Evolutionary conservation across 192 early-diverging fungal genomes (phyloP).

Genomic region (Coemansia sp.): DNA sequence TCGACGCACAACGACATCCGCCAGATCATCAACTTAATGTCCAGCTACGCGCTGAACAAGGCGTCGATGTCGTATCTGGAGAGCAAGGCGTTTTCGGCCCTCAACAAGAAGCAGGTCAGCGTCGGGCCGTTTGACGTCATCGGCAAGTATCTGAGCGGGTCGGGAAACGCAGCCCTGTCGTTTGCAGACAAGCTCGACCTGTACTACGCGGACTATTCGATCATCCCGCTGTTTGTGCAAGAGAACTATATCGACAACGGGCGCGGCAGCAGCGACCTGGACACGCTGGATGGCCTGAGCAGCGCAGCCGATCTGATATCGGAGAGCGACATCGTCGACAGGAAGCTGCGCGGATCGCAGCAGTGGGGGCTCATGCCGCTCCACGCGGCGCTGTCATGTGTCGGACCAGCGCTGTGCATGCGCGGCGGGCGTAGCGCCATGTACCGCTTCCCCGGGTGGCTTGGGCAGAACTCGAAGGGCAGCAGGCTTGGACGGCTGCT

Average conservation of each 20-base stretch:
- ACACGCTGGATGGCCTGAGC: slow-evolving; percentile 64
- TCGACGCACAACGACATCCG: slow-evolving; percentile 90
- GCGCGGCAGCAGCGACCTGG: slow-evolving; percentile 47
- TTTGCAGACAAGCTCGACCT: slow-evolving; percentile 80
- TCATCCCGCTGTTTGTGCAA: slow-evolving; percentile 93
- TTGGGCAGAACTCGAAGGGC: slow-evolving; percentile 88
- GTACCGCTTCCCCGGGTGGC: slow-evolving; percentile 64
- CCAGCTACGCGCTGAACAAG: slow-evolving; percentile 77
- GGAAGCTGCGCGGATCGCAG: slow-evolving; percentile 73
- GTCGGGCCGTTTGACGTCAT: slow-evolving; percentile 78
- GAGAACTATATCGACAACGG: slow-evolving; percentile 84
- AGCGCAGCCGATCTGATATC: slow-evolving; percentile 87
- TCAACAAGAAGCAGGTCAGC: slow-evolving; percentile 62
- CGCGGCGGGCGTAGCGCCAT: slow-evolving; percentile 61
- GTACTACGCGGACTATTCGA: slow-evolving; percentile 87
- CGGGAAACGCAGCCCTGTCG: slow-evolving; percentile 48
- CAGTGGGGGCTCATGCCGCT: slow-evolving; percentile 92
- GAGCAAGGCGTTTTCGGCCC: slow-evolving; percentile 57
- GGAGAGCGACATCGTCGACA: slow-evolving; percentile 78
- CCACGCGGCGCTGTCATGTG: slow-evolving; percentile 81
- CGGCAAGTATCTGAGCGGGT: slow-evolving; percentile 59
- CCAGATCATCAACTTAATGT: slow-evolving; percentile 93
- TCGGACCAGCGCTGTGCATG: slow-evolving; percentile 79
- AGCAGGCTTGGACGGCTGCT: slow-evolving; percentile 68
- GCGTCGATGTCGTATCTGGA: slow-evolving; percentile 76